Evolutionary conservation across 192 early-diverging fungal genomes (phyloP).

Genomic region (Entomortierella lignicola): DNA sequence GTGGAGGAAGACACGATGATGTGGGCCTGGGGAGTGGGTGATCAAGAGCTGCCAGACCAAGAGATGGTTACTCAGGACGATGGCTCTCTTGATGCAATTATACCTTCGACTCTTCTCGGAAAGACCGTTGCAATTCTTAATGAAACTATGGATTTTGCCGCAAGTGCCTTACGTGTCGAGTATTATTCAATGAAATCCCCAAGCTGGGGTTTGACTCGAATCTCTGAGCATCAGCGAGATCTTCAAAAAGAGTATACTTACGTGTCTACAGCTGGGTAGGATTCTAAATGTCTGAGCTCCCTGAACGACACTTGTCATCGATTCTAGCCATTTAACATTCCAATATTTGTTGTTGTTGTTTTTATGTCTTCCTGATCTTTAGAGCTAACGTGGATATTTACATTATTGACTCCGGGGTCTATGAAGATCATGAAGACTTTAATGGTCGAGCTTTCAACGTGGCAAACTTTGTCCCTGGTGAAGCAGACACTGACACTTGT

Average conservation of each 20-base stretch:
- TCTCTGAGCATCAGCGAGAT: conserved; percentile 28
- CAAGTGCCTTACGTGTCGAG: background rate
- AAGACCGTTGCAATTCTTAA: background rate
- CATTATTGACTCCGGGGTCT: conserved; percentile 73
- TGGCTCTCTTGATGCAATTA: background rate
- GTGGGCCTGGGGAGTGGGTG: conserved; percentile 41
- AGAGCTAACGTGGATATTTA: conserved; percentile 67
- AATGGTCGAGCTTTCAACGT: conserved; percentile 56
- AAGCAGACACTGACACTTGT: conserved; percentile 49
- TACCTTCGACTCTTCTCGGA: background rate
- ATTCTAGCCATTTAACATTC: too few relatives aligned
- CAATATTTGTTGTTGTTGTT: too few relatives aligned
- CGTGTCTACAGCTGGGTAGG: conserved; percentile 68
- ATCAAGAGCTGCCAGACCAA: background rate
- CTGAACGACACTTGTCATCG: too few relatives aligned
- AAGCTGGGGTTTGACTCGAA: background rate
- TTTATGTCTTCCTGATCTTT: too few relatives aligned
- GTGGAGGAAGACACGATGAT: conserved; percentile 60
- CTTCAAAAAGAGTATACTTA: conserved; percentile 63
- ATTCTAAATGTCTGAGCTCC: background rate
- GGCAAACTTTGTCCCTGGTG: conserved; percentile 49
- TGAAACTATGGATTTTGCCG: background rate
- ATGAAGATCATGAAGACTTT: conserved; percentile 61
- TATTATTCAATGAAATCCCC: background rate
- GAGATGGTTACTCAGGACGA: background rate